Percentiles rank a stretch among this genome's conserved stretches.
Conservation (phyloP, 768 basidiomycete species). For the Mrakia frigida region DNA sequence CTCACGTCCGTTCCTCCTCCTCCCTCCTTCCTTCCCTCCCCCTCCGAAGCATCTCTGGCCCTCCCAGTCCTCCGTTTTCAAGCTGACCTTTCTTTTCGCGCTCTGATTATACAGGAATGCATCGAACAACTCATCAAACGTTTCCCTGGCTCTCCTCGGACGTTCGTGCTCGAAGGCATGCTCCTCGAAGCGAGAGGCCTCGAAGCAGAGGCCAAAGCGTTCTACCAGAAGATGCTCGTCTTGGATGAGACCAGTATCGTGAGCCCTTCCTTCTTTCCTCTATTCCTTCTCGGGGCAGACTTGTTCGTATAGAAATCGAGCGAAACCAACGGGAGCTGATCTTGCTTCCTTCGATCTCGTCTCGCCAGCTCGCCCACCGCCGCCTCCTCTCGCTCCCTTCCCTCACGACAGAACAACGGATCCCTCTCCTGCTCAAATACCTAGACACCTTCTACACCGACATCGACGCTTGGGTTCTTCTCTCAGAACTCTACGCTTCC, state of each 20-base stretch:
- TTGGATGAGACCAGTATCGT: slow-evolving; percentile 68
- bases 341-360: not conserved
- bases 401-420: slow-evolving; percentile 18
- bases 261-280: slow-evolving; percentile 41
- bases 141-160: slow-evolving; percentile 75
- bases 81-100: not conserved
- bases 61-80: not conserved
- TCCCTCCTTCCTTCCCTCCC: not conserved
- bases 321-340: not conserved
- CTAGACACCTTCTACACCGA: slow-evolving; percentile 87
- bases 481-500: slow-evolving; percentile 70
- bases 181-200: slow-evolving; percentile 65
- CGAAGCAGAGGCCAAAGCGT: slow-evolving; percentile 56
- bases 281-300: too few species aligned
- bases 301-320: too few species aligned
- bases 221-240: slow-evolving; percentile 59
- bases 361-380: slow-evolving; percentile 19
- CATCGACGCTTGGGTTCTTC: slow-evolving; percentile 78
- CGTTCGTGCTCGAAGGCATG: slow-evolving; percentile 70
- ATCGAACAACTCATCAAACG: slow-evolving; percentile 57
- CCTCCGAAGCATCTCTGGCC: too few species aligned
- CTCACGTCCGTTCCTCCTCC: slow-evolving; percentile 17
- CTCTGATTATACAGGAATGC: slow-evolving; percentile 51
- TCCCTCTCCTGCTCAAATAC: slow-evolving; percentile 53
- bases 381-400: slow-evolving; percentile 29